A percentile compares a stretch with the other conserved stretches of the same genome.
These are phyloP conservation scores for Cadophora sp. DNA, from an alignment of 2,329 filamentous ascomycete genomes.

Conservation along the genomic window DNA sequence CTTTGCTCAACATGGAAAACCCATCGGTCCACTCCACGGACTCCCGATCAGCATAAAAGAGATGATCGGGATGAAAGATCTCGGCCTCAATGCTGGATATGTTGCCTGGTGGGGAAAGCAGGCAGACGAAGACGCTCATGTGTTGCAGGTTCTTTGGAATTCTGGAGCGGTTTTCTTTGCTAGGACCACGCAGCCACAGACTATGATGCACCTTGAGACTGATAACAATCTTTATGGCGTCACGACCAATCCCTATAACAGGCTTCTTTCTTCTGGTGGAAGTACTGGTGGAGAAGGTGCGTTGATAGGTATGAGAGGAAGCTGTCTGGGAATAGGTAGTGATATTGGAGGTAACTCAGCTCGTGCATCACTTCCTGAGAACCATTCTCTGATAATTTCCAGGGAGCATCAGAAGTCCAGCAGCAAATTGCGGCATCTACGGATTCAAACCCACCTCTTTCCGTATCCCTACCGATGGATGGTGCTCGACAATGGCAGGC, in stretches of 20 bases:
- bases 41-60: conserved; percentile 65
- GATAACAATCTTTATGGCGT: conserved; percentile 38
- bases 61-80: conserved; percentile 56
- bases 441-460: conserved; percentile 55
- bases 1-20: conserved; percentile 47
- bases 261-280: conserved; percentile 63
- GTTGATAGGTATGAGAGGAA: conserved; percentile 58
- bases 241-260: conserved; percentile 60
- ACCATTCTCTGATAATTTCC: background rate
- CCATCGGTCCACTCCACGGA: conserved; percentile 67
- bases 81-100: conserved; percentile 56
- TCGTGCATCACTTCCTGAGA: background rate
- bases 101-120: conserved; percentile 53
- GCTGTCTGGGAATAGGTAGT: conserved; percentile 65
- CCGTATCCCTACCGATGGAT: conserved; percentile 50
- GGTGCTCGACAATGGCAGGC: conserved; percentile 53
- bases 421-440: conserved; percentile 57
- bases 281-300: conserved; percentile 68
- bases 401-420: conserved; percentile 46
- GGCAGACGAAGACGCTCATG: conserved; percentile 52
- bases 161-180: conserved; percentile 59
- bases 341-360: conserved; percentile 56
- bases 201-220: conserved; percentile 52
- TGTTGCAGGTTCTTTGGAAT: conserved; percentile 53
- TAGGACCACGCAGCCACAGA: conserved; percentile 59